Conservation (phyloP, 345 rosid species). For the Acer campestre region DNA sequence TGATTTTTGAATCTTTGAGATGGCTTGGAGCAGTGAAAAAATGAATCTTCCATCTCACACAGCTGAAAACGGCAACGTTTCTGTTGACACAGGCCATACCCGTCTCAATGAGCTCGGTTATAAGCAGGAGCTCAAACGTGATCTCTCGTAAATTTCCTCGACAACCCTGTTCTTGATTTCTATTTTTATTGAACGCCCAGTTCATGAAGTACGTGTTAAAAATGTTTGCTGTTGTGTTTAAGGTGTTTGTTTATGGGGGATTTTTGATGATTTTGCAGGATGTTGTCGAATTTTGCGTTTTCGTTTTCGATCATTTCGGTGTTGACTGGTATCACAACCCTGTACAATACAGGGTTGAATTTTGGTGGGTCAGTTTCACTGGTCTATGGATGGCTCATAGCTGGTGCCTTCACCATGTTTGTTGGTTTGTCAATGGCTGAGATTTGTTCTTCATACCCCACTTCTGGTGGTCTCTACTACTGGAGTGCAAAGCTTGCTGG, state of each 20-base stretch:
- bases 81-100: slow-evolving; percentile 62
- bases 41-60: slow-evolving; percentile 35
- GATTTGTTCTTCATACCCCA: slow-evolving; percentile 94
- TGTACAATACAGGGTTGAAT: slow-evolving; percentile 73
- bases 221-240: not conserved
- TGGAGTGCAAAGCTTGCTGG: slow-evolving; percentile 99
- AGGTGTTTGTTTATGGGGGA: slow-evolving; percentile 5
- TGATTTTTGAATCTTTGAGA: not conserved
- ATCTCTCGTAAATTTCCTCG: slow-evolving; percentile 67
- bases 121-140: slow-evolving; percentile 97
- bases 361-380: slow-evolving; percentile 83
- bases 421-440: slow-evolving; percentile 94
- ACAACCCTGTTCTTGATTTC: not conserved
- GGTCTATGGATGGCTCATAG: slow-evolving; percentile 88
- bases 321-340: slow-evolving; percentile 91
- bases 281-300: slow-evolving; percentile 90
- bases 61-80: slow-evolving; percentile 23
- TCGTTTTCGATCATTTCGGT: slow-evolving; percentile 92
- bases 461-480: slow-evolving; percentile 96
- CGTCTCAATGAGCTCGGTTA: slow-evolving; percentile 91
- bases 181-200: not conserved
- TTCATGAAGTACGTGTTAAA: slow-evolving; percentile 7
- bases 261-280: slow-evolving; percentile 45
- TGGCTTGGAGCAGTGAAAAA: slow-evolving; percentile 24
- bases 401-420: slow-evolving; percentile 80